Evolutionary conservation across 2,329 filamentous ascomycete species (phyloP).

Genomic region (Sarocladium oryzae): DNA sequence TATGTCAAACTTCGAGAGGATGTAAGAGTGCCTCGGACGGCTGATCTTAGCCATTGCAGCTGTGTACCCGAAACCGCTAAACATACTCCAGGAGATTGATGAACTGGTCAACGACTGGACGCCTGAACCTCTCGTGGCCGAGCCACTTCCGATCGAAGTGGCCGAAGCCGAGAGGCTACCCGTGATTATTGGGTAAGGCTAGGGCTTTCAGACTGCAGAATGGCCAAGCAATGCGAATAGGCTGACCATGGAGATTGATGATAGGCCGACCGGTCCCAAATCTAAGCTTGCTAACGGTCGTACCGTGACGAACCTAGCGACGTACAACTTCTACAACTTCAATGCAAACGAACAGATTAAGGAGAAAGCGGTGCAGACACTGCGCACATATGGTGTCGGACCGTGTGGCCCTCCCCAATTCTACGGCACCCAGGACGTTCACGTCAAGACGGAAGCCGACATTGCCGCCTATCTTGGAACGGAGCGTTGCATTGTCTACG

Average conservation of each 20-base stretch:
- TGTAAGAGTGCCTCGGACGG: constrained; percentile 21
- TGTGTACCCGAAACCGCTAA: too few relatives aligned
- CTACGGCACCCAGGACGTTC: constrained; percentile 96
- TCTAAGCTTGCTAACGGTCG: constrained; percentile 82
- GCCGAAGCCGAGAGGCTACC: constrained; percentile 78
- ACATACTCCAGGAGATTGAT: constrained; percentile 83
- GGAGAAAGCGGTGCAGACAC: constrained; percentile 87
- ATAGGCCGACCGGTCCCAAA: constrained; percentile 83
- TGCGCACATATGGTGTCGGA: constrained; percentile 92
- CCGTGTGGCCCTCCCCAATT: constrained; percentile 96
- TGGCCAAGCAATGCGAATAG: neutral
- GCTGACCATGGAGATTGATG: constrained; percentile 10
- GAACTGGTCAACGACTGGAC: constrained; percentile 95
- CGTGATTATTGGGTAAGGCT: constrained; percentile 72
- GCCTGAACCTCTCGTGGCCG: constrained; percentile 80
- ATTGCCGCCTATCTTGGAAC: constrained; percentile 86
- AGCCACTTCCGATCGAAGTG: constrained; percentile 68
- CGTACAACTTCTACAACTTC: constrained; percentile 97
- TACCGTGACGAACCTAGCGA: constrained; percentile 88
- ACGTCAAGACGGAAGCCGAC: constrained; percentile 93
- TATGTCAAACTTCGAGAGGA: constrained; percentile 86
- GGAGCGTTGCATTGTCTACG: constrained; percentile 87
- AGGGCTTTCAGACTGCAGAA: neutral
- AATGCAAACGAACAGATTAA: constrained; percentile 87
- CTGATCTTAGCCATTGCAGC: too few relatives aligned